These are phyloP conservation scores for Exophiala sp. DNA, from an alignment of 2,329 filamentous ascomycete species.

Conservation along the genomic window DNA sequence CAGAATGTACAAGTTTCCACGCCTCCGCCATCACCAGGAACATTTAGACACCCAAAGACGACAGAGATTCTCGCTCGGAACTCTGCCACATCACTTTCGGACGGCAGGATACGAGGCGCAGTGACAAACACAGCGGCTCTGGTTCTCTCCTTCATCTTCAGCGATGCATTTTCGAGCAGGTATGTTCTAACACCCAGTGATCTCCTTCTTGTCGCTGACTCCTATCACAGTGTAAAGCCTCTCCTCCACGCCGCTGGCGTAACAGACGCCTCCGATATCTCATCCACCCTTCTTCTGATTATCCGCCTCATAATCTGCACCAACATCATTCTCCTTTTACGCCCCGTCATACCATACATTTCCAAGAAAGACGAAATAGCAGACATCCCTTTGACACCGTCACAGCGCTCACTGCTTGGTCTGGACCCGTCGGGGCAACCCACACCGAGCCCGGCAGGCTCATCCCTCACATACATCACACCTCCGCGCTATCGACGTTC, in stretches of 20 bases:
- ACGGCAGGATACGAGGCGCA: slow-evolving; percentile 69
- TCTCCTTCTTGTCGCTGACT: slow-evolving; percentile 7
- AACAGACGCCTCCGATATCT: slow-evolving; percentile 34
- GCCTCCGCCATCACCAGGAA: slow-evolving; percentile 55
- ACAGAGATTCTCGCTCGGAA: slow-evolving; percentile 82
- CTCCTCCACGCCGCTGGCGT: slow-evolving; percentile 34
- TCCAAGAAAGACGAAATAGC: slow-evolving; percentile 70
- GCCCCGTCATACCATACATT: slow-evolving; percentile 59
- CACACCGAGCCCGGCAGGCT: slow-evolving; percentile 56
- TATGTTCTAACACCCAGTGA: neutral
- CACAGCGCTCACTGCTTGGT: slow-evolving; percentile 79
- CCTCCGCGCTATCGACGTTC: slow-evolving; percentile 75
- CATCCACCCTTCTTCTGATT: slow-evolving; percentile 49
- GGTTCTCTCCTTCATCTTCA: slow-evolving; percentile 46
- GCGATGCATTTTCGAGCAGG: slow-evolving; percentile 23
- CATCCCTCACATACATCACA: slow-evolving; percentile 57
- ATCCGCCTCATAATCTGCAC: slow-evolving; percentile 61
- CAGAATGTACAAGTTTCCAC: slow-evolving; percentile 23
- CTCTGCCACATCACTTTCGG: slow-evolving; percentile 72
- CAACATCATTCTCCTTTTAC: slow-evolving; percentile 68
- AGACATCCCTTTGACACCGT: slow-evolving; percentile 88
- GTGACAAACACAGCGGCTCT: slow-evolving; percentile 63
- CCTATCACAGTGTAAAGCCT: slow-evolving; percentile 32
- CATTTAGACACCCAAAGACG: slow-evolving; percentile 86
- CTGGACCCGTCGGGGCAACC: slow-evolving; percentile 66